These are phyloP conservation scores for Rhizophora mangle DNA, from an alignment of 345 rosid species.

Conservation along the genomic window DNA sequence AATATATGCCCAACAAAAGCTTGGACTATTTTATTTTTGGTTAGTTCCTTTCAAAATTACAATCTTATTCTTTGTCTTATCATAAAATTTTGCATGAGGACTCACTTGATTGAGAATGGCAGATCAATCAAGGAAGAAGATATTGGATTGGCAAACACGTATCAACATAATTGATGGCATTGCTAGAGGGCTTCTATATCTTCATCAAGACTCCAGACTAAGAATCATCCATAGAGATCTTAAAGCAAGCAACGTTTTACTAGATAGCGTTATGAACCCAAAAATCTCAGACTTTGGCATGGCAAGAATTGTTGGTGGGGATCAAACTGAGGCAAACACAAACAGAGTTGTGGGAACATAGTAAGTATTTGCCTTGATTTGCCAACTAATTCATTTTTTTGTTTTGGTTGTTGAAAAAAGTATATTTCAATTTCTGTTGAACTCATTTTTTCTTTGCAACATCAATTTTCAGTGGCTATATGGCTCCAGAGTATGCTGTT, in stretches of 20 bases:
- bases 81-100: too few relatives aligned
- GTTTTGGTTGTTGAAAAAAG: background rate
- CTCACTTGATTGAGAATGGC: background rate
- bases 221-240: slow-evolving; percentile 47
- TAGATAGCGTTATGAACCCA: slow-evolving; percentile 20
- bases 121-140: slow-evolving; percentile 29
- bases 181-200: slow-evolving; percentile 48
- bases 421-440: background rate
- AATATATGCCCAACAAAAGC: slow-evolving; percentile 40
- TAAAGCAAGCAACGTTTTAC: slow-evolving; percentile 17
- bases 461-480: slow-evolving; percentile 16
- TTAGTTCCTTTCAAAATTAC: background rate
- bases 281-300: slow-evolving; percentile 24
- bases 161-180: slow-evolving; percentile 37
- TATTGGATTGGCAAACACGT: slow-evolving; percentile 30
- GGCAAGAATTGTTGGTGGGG: slow-evolving; percentile 19
- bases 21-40: slow-evolving; percentile 34
- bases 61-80: too few relatives aligned
- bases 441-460: background rate
- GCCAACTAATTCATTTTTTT: background rate
- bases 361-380: slow-evolving; percentile 1
- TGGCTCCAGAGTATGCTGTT: slow-evolving; percentile 25
- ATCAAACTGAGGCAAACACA: slow-evolving; percentile 22
- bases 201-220: slow-evolving; percentile 47
- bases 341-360: slow-evolving; percentile 22